These are phyloP conservation scores for Plantago ovata DNA, from an alignment of 257 asterid genomes.

Conservation along the genomic window DNA sequence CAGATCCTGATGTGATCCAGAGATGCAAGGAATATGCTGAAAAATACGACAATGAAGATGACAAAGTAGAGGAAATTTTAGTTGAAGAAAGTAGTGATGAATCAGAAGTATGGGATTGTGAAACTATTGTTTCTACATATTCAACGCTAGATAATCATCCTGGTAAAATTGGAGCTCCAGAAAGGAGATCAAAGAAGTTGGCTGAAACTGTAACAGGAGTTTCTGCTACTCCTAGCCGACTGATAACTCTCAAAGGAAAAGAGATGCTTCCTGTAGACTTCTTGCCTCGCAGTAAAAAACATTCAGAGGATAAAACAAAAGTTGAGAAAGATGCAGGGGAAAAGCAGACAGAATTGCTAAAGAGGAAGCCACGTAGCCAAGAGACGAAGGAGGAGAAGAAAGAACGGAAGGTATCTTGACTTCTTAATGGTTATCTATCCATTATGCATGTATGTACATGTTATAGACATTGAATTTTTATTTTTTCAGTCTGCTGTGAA, in stretches of 20 bases:
- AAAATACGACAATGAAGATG: conserved; percentile 42
- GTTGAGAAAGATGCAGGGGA: conserved; percentile 38
- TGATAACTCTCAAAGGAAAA: conserved; percentile 76
- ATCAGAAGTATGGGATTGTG: conserved; percentile 91
- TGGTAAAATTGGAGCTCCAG: conserved; percentile 82
- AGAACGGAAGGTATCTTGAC: conserved; percentile 65
- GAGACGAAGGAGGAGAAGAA: conserved; percentile 98
- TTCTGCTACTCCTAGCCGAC: conserved; percentile 30
- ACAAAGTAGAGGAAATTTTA: conserved; percentile 39
- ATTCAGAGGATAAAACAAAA: conserved; percentile 30
- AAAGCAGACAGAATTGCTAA: conserved; percentile 35
- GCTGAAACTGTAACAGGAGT: conserved; percentile 44
- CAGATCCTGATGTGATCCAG: conserved; percentile 56
- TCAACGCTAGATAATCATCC: conserved; percentile 93
- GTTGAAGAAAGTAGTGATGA: conserved; percentile 76
- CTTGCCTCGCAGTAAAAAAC: conserved; percentile 54
- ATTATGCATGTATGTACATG: conserved; percentile 2
- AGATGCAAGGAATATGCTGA: conserved; percentile 72
- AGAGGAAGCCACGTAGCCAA: conserved; percentile 55
- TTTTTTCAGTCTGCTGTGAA: conserved; percentile 75
- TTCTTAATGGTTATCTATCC: not conserved
- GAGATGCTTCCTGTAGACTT: conserved; percentile 78
- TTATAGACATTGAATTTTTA: conserved; percentile 5
- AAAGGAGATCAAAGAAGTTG: conserved; percentile 70
- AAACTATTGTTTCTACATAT: conserved; percentile 77